Conservation (phyloP, 129 eudicot genomes). For the Chrysanthemum makinoi region DNA sequence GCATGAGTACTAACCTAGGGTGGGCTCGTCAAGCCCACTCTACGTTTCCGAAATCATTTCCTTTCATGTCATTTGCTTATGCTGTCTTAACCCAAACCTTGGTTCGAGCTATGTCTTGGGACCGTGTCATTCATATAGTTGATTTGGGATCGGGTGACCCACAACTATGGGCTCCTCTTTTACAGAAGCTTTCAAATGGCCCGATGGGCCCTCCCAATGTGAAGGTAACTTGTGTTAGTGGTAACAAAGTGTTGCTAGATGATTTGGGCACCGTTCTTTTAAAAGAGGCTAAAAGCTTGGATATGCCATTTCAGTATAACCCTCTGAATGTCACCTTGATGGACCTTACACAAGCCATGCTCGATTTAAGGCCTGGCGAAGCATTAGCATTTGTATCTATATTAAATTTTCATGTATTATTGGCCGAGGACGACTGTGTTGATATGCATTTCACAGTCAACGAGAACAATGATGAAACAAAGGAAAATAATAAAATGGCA, state of each 20-base stretch:
- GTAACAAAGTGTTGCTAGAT: constrained; percentile 36
- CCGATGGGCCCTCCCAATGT: constrained; percentile 45
- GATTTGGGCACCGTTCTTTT: constrained; percentile 35
- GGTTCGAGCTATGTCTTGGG: constrained; percentile 35
- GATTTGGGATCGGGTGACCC: constrained; percentile 53
- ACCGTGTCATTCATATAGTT: constrained; percentile 45
- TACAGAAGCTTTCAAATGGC: constrained; percentile 30
- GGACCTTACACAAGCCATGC: constrained; percentile 44
- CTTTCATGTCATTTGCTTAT: constrained; percentile 40
- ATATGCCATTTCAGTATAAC: constrained; percentile 45
- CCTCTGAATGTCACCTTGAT: constrained; percentile 34
- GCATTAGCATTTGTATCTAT: constrained; percentile 49
- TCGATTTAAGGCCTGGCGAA: constrained; percentile 42
- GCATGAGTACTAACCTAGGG: constrained; percentile 17
- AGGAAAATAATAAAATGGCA: constrained; percentile 29
- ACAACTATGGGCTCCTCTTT: constrained; percentile 39
- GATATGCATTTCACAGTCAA: constrained; percentile 33
- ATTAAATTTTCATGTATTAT: constrained; percentile 37
- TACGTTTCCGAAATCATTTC: constrained; percentile 30
- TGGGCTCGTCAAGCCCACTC: constrained; percentile 34
- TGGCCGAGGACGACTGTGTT: constrained; percentile 45
- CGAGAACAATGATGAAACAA: constrained; percentile 17
- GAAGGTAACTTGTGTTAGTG: constrained; percentile 49
- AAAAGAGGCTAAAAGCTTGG: constrained; percentile 44
- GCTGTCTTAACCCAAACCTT: constrained; percentile 34